These are phyloP conservation scores for Puccinia sorghi DNA, from an alignment of 1,284 basidiomycete genomes.

Conservation along the genomic window DNA sequence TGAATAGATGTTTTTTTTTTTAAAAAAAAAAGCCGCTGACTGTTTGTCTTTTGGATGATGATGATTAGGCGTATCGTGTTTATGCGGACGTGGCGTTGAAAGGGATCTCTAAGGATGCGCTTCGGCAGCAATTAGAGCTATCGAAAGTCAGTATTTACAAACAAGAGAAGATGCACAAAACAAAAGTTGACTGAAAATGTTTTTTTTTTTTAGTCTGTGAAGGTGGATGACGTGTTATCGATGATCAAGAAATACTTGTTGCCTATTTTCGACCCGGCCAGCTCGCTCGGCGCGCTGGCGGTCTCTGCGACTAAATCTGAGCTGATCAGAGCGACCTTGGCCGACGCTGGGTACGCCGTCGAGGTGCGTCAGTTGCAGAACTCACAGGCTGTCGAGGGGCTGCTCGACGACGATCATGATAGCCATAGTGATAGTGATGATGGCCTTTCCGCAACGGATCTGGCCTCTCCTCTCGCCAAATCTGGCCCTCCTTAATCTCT, in stretches of 20 bases:
- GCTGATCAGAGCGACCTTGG: constrained; percentile 70
- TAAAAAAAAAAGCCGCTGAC: constrained; percentile 55
- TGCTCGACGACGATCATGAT: neutral
- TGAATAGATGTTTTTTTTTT: too few relatives aligned
- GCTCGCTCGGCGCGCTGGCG: constrained; percentile 78
- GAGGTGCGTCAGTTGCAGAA: constrained; percentile 71
- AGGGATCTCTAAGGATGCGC: constrained; percentile 71
- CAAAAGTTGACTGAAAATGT: neutral
- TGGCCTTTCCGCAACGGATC: too few relatives aligned
- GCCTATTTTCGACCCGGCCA: constrained; percentile 77
- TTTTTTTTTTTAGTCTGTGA: constrained; percentile 62
- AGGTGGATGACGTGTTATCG: constrained; percentile 71
- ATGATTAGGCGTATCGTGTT: constrained; percentile 69
- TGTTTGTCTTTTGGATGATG: neutral
- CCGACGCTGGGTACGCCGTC: constrained; percentile 73
- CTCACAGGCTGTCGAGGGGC: too few relatives aligned
- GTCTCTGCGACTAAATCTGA: constrained; percentile 78
- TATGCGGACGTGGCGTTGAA: constrained; percentile 85
- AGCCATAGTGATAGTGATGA: neutral
- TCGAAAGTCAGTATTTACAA: constrained; percentile 62
- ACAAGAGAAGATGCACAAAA: neutral
- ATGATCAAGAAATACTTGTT: constrained; percentile 76
- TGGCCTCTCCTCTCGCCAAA: too few relatives aligned
- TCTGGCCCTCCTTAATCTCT: too few relatives aligned
- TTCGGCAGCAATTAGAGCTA: constrained; percentile 72